Evolutionary conservation across 495 filamentous ascomycete genomes (phyloP), one percentile per base, ranked within the genome.

Genomic region (Elasticomyces elasticus): DNA sequence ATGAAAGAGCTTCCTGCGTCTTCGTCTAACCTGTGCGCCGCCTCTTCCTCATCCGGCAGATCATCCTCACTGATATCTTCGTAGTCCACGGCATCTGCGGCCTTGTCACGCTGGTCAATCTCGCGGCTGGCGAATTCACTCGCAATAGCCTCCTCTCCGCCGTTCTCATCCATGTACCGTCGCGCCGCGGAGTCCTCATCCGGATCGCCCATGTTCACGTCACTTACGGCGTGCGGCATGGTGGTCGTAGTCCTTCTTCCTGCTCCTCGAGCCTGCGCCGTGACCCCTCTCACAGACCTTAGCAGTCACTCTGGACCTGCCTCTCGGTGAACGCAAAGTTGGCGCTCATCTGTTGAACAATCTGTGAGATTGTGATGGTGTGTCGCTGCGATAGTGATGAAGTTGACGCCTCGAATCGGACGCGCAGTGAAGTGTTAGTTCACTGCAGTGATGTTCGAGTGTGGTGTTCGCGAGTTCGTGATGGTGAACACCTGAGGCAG

Each of bases 21-120:
- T 37, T 55, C 58, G 0, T 62, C 62, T 11, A 44, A 9, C 22
- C 4, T 1, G 22, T 54, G 20, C 12, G 33, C 52, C 46, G 59
- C 66, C 38, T 77, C 78, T 51, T 83, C 81, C 57, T 86, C 83
- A 7, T 85, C 81, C 5, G 82, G 76, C 28, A 86, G 70, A 55
- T 86, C 83, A 63, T 85, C 80, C 55, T 77, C 76, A 33, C 54
- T 54, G 38, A 95, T 84, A 66, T 95, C 90, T 65, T 87, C 90
- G 60, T 81, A 99, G 69, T 99, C 92, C 17, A 84, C 65, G 15
- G 86, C 86, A 71, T 89, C 83, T 33, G 84, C 84, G 9, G 83
- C 86, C 64, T 89, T 91, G 56, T 88, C 84, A 1, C 78, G 78
- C 17, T 75, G 71, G 27, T 83, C 80, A 45, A 84, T 66, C 19